phyloP scores from a whole-genome alignment of 805 yeast genomes.

The Suhomyces sp. region DNA sequence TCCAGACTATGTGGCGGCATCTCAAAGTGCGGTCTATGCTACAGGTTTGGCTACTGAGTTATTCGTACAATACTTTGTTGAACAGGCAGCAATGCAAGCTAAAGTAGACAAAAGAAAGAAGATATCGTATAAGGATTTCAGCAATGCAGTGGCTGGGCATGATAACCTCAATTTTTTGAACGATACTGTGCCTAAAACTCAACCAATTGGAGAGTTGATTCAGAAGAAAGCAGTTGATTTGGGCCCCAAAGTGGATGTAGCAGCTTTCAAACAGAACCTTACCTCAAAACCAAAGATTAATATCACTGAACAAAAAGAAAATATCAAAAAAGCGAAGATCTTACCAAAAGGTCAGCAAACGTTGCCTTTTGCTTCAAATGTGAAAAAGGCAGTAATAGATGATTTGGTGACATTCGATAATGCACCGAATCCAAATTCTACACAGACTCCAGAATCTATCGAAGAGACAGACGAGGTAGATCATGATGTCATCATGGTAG shows the following conservation, averaged over 20 bases:
- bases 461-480: slow-evolving; percentile 7
- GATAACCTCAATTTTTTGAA: slow-evolving; percentile 63
- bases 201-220: slow-evolving; percentile 49
- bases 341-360: slow-evolving; percentile 45
- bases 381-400: slow-evolving; percentile 34
- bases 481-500: slow-evolving; percentile 14
- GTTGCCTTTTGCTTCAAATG: slow-evolving; percentile 23
- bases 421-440: too few species aligned
- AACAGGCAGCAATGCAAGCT: slow-evolving; percentile 67
- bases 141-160: slow-evolving; percentile 57
- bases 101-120: slow-evolving; percentile 66
- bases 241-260: slow-evolving; percentile 8
- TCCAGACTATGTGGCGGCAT: slow-evolving; percentile 66
- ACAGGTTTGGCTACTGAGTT: slow-evolving; percentile 77
- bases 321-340: slow-evolving; percentile 4
- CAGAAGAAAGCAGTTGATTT: slow-evolving; percentile 38
- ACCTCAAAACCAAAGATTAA: slow-evolving; percentile 5
- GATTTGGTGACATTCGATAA: slow-evolving; percentile 30
- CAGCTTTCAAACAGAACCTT: slow-evolving; percentile 4
- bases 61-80: slow-evolving; percentile 67
- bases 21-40: slow-evolving; percentile 71
- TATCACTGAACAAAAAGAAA: slow-evolving; percentile 1
- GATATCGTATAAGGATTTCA: slow-evolving; percentile 67
- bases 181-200: slow-evolving; percentile 66
- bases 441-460: neutral